Percentiles rank a stretch among this genome's conserved stretches.
Evolutionary conservation across 2,329 filamentous ascomycete genomes (phyloP).

Genomic region (Pseudocercospora crystallina): DNA sequence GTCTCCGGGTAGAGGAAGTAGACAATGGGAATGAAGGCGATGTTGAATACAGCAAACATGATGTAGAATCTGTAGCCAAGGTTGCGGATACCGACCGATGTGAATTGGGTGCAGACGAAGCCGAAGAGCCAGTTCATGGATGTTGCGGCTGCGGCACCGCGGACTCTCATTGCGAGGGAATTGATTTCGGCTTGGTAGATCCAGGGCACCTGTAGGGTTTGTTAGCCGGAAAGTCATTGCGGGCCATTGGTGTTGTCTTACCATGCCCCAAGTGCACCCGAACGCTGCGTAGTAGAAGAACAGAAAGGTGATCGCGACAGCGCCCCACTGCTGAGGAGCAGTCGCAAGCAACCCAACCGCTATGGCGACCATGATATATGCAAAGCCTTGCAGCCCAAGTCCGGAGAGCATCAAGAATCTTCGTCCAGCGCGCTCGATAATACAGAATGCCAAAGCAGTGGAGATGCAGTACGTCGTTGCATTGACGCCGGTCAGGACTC

Average conservation of each 20-base stretch:
- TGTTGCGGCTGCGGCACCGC: constrained; percentile 12
- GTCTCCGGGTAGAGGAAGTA: constrained; percentile 34
- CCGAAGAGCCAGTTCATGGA: constrained; percentile 17
- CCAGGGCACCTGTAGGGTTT: too few relatives aligned
- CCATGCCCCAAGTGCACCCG: constrained; percentile 15
- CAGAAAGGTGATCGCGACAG: constrained; percentile 18
- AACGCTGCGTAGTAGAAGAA: constrained; percentile 19
- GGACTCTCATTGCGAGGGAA: constrained; percentile 11
- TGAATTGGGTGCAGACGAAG: constrained; percentile 17
- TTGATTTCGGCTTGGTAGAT: constrained; percentile 18
- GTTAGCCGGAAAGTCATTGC: too few relatives aligned
- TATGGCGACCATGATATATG: constrained; percentile 16
- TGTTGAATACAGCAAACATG: constrained; percentile 11
- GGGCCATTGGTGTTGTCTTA: too few relatives aligned
- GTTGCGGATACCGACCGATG: constrained; percentile 14
- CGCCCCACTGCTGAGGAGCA: constrained; percentile 15
- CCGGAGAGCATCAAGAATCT: constrained; percentile 14
- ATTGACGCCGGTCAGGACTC: constrained; percentile 17
- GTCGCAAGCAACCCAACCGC: constrained; percentile 10
- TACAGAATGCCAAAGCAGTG: constrained; percentile 16
- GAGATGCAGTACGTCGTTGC: constrained; percentile 16
- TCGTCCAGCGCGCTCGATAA: constrained; percentile 15
- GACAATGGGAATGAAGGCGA: constrained; percentile 12
- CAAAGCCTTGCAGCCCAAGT: constrained; percentile 10
- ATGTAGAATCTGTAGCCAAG: constrained; percentile 19